Conservation (phyloP, 1,284 basidiomycete species). For the Austroboletus rostrupii region DNA sequence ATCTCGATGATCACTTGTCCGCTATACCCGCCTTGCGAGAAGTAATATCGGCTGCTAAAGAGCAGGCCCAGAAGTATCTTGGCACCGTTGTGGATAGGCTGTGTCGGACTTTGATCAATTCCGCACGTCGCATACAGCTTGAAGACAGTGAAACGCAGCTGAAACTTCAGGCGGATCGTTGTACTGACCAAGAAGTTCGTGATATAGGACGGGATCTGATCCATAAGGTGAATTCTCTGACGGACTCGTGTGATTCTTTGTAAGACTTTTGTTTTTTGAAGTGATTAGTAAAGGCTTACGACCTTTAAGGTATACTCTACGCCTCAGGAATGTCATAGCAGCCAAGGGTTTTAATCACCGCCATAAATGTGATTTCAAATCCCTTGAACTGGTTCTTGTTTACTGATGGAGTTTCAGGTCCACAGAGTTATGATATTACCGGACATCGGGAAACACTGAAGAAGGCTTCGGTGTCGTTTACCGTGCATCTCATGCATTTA, state of each 20-base stretch:
- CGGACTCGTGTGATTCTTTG: slow-evolving; percentile 16
- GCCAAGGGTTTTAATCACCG: not conserved
- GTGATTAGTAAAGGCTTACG: not conserved
- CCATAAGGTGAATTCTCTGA: slow-evolving; percentile 20
- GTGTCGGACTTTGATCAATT: slow-evolving; percentile 14
- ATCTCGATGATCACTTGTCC: slow-evolving; percentile 19
- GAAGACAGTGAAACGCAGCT: slow-evolving; percentile 22
- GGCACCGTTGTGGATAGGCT: slow-evolving; percentile 17
- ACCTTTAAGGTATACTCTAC: slow-evolving; percentile 16
- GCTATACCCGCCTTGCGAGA: slow-evolving; percentile 17
- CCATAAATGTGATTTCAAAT: slow-evolving; percentile 6
- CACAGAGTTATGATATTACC: slow-evolving; percentile 16
- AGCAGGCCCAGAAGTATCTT: slow-evolving; percentile 23
- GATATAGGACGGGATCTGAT: slow-evolving; percentile 22
- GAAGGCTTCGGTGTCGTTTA: slow-evolving; percentile 31
- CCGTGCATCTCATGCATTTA: slow-evolving; percentile 37
- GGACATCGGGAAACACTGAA: slow-evolving; percentile 18
- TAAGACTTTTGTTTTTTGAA: slow-evolving; percentile 10
- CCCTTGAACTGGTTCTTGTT: not conserved
- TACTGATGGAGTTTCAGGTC: slow-evolving; percentile 3
- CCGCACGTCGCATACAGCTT: slow-evolving; percentile 21
- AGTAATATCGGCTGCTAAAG: slow-evolving; percentile 21
- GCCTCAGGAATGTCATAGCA: slow-evolving; percentile 7
- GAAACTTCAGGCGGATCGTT: slow-evolving; percentile 15
- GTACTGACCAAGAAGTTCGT: slow-evolving; percentile 16